Evolutionary conservation across 2,329 filamentous ascomycete species (phyloP).

Genomic region (Simplicillium aogashimaense): DNA sequence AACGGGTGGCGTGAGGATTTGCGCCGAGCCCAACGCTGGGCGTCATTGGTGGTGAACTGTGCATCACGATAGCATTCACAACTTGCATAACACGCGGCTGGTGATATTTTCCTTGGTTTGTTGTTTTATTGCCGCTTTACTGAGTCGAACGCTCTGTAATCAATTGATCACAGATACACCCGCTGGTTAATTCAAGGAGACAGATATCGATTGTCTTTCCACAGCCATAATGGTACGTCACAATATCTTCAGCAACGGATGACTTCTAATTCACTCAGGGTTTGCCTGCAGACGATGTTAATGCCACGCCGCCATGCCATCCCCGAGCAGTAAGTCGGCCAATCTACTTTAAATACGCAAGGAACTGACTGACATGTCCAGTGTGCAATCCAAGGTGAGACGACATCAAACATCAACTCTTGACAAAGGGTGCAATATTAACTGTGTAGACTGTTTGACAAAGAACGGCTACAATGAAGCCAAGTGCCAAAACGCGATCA

Average conservation of each 20-base stretch:
- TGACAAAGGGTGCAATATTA: background rate
- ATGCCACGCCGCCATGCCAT: constrained; percentile 72
- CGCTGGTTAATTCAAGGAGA: too few relatives aligned
- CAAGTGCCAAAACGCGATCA: constrained; percentile 68
- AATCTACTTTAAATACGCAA: background rate
- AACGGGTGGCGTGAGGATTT: background rate
- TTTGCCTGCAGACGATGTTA: constrained; percentile 57
- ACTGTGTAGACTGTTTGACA: constrained; percentile 64
- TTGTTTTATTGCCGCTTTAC: too few relatives aligned
- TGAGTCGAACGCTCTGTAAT: background rate
- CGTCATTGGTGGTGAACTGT: background rate
- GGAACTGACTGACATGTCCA: constrained; percentile 20
- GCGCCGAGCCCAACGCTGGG: background rate
- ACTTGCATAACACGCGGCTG: too few relatives aligned
- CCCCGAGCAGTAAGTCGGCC: constrained; percentile 58
- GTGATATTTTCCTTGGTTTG: too few relatives aligned
- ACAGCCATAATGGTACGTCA: too few relatives aligned
- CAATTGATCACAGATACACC: background rate
- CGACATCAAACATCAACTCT: constrained; percentile 4
- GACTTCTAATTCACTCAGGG: constrained; percentile 4
- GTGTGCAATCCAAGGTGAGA: constrained; percentile 81
- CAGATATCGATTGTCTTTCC: too few relatives aligned
- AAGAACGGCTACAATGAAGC: constrained; percentile 80
- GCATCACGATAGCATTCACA: background rate
- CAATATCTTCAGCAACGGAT: too few relatives aligned